Conservation (phyloP, 768 basidiomycete genomes). For the Cyathus striatus region DNA sequence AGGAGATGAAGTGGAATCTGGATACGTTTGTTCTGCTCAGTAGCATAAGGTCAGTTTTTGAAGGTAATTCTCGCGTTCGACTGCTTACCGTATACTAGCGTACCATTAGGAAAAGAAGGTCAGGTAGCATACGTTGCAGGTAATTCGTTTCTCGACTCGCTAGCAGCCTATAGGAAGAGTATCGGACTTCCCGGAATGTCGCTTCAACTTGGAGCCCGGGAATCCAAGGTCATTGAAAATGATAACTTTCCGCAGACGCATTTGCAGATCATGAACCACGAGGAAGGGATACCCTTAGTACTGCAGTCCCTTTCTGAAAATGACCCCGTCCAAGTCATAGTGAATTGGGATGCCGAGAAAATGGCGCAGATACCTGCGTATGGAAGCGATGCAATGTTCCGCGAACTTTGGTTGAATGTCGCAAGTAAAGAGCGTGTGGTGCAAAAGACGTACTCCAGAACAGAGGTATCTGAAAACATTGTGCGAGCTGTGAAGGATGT, state of each 20-base stretch:
- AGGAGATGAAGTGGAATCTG: slow-evolving; percentile 17
- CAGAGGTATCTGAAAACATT: slow-evolving; percentile 12
- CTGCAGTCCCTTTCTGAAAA: slow-evolving; percentile 8
- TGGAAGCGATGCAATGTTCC: slow-evolving; percentile 1
- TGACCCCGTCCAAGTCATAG: slow-evolving; percentile 15
- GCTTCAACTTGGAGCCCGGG: slow-evolving; percentile 14
- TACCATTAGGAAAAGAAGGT: slow-evolving; percentile 13
- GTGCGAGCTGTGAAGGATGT: slow-evolving; percentile 17
- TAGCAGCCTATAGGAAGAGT: slow-evolving; percentile 9
- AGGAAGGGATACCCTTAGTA: slow-evolving; percentile 16
- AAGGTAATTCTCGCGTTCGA: neutral
- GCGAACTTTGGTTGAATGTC: neutral
- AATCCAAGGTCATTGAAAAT: slow-evolving; percentile 11
- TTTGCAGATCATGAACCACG: slow-evolving; percentile 8
- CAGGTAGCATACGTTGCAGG: slow-evolving; percentile 15
- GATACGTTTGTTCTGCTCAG: slow-evolving; percentile 24
- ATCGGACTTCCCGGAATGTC: slow-evolving; percentile 10
- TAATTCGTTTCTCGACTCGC: slow-evolving; percentile 13
- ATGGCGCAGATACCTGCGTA: slow-evolving; percentile 7
- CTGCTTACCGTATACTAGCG: slow-evolving; percentile 5
- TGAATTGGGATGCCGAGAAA: slow-evolving; percentile 6
- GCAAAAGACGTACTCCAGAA: neutral
- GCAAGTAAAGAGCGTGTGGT: neutral
- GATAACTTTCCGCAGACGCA: slow-evolving; percentile 4
- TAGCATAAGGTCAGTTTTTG: slow-evolving; percentile 20